Percentiles rank a stretch among this genome's conserved stretches.
These are phyloP conservation scores for Anethum foeniculum DNA, from an alignment of 140 eudicot species.

Conservation along the genomic window DNA sequence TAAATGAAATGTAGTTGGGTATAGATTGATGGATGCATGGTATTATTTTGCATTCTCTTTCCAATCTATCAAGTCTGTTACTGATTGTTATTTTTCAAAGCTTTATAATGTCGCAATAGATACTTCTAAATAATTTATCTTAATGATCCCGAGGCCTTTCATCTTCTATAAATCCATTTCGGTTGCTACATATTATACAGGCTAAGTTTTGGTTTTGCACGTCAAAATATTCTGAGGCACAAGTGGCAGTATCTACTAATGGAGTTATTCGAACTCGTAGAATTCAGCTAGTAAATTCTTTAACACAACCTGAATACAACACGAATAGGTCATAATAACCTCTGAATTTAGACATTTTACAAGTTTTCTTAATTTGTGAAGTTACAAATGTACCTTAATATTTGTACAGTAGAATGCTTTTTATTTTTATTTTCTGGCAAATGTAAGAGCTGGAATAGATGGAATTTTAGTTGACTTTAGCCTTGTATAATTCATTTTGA, in stretches of 20 bases:
- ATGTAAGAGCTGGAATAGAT: too few relatives aligned
- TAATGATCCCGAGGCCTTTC: background rate
- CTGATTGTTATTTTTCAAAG: background rate
- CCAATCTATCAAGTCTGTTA: background rate
- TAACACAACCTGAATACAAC: background rate
- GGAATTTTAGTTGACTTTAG: too few relatives aligned
- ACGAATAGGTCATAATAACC: too few relatives aligned
- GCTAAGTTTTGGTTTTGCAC: background rate
- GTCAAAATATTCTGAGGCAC: too few relatives aligned
- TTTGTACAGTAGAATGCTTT: too few relatives aligned
- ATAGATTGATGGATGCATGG: slow-evolving; percentile 33
- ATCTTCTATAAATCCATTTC: background rate
- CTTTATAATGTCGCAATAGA: background rate
- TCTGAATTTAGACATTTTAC: background rate
- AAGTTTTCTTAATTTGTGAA: background rate
- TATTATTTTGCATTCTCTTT: slow-evolving; percentile 28
- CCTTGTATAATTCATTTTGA: too few relatives aligned
- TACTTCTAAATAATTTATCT: background rate
- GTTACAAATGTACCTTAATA: too few relatives aligned
- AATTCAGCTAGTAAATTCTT: too few relatives aligned
- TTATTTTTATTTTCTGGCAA: too few relatives aligned
- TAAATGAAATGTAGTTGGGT: slow-evolving; percentile 26
- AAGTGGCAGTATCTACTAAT: too few relatives aligned
- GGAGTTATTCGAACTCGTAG: too few relatives aligned
- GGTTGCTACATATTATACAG: background rate